Evolutionary conservation across 2,329 filamentous ascomycete species (phyloP), one percentile per base, ranked within the genome.

Genomic region (Monascus ruber): DNA sequence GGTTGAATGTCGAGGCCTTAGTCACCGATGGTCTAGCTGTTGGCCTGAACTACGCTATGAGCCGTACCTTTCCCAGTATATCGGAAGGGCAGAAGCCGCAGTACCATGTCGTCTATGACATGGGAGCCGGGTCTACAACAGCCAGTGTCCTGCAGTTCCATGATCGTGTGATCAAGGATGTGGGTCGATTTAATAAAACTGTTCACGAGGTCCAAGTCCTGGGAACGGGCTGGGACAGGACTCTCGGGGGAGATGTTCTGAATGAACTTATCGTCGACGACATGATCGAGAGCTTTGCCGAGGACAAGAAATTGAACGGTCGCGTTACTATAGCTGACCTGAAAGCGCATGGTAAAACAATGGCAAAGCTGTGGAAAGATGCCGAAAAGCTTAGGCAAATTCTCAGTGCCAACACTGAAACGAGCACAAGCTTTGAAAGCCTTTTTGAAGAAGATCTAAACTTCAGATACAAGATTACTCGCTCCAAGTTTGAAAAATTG

Each of bases 121-220:
- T 98, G 88, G 91, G 91, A 49, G 88, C 91, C 49, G 91, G 91
- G 4, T 95, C 86, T 34, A 84, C 89, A 27, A 94, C 86, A 52
- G 89, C 89, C 4, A 91, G 87, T 5, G 70, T 98, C 38, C 66
- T 98, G 58, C 83, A 81, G 53, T 94, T 98, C 66, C 88, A 95
- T 62, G 83, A 84, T 58, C 81, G 82, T 51, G 80, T 75, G 1
- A 81, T 96, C 46, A 98, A 96, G 72, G 89, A 95, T 52, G 67
- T 89, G 40, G 88, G 87, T 48, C 87, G 84, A 61, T 89, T 77
- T 70, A 96, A 95, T 72, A 96, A 96, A 76, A 95, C 87, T 1
- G 69, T 98, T 27, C 91, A 96, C 59, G 91, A 98, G 60, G 82
- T 96, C n/a, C 78, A 86, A 45, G 85, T 94, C 31, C 53, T 95